phyloP scores from a whole-genome alignment of 495 filamentous ascomycete genomes.

The Acidomyces sp. region DNA sequence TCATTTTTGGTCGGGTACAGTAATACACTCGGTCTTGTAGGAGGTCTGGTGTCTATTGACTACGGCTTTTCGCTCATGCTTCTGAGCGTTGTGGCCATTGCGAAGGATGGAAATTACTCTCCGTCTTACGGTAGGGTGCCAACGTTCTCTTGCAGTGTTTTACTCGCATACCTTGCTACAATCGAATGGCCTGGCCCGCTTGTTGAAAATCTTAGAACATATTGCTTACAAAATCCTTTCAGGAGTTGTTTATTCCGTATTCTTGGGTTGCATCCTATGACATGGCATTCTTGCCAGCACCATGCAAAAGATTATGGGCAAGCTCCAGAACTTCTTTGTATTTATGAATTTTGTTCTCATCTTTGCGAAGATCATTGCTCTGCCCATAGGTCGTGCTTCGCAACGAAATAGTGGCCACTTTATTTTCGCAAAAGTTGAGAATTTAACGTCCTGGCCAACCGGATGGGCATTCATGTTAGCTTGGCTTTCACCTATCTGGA shows the following conservation, averaged over 20 bases:
- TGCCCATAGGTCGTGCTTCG: slow-evolving; percentile 41
- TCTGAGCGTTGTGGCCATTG: slow-evolving; percentile 41
- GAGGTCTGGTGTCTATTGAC: slow-evolving; percentile 39
- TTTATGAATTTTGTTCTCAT: slow-evolving; percentile 52
- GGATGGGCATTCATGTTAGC: slow-evolving; percentile 46
- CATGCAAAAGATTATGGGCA: slow-evolving; percentile 47
- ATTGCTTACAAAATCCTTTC: no score
- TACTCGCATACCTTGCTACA: no score
- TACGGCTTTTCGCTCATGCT: slow-evolving; percentile 31
- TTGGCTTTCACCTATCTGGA: slow-evolving; percentile 57
- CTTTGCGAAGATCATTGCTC: slow-evolving; percentile 49
- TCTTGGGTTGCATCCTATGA: slow-evolving; percentile 42
- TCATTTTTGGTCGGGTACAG: slow-evolving; percentile 61
- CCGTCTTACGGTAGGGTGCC: slow-evolving; percentile 45
- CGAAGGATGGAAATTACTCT: slow-evolving; percentile 50
- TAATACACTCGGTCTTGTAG: slow-evolving; percentile 54
- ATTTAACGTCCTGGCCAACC: slow-evolving; percentile 42
- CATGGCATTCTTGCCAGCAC: slow-evolving; percentile 48
- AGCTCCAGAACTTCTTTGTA: slow-evolving; percentile 51
- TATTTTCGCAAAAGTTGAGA: slow-evolving; percentile 38
- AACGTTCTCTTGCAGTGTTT: no score
- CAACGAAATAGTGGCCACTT: slow-evolving; percentile 35
- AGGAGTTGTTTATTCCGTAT: slow-evolving; percentile 52
- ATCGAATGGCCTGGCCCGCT: no score
- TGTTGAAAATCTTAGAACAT: no score